Percentiles rank a stretch among this genome's conserved stretches.
Conservation (phyloP, 2,329 filamentous ascomycete genomes). For the Aspergillus glaucus region DNA sequence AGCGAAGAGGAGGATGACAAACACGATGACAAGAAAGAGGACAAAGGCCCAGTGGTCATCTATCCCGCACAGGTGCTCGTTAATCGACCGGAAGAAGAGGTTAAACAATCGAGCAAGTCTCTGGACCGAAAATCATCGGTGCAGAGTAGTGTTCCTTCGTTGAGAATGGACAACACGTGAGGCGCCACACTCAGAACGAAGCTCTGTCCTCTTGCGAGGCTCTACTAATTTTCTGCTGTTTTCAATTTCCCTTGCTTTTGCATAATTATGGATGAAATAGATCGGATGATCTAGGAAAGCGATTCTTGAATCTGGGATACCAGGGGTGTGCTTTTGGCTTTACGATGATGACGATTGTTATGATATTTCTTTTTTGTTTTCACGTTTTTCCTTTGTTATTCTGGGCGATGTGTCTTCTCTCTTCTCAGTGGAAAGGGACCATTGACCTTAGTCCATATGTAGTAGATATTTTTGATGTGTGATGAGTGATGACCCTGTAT, state of each 20-base stretch:
- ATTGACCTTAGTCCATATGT: conserved; percentile 15
- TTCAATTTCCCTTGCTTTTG: conserved; percentile 1
- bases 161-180: conserved; percentile 29
- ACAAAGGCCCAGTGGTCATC: conserved; percentile 91
- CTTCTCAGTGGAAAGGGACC: background rate
- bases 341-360: background rate
- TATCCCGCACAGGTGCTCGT: conserved; percentile 91
- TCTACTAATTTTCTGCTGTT: conserved; percentile 5
- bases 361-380: conserved; percentile 4
- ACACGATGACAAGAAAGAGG: conserved; percentile 61
- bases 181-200: conserved; percentile 30
- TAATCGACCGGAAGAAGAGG: conserved; percentile 43
- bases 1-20: too few species aligned
- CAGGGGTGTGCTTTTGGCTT: too few species aligned
- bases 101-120: conserved; percentile 37
- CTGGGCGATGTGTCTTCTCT: conserved; percentile 6
- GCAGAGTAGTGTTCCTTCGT: conserved; percentile 39
- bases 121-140: conserved; percentile 33
- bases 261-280: background rate
- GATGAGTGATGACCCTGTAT: conserved; percentile 20
- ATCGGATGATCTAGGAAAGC: background rate
- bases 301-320: too few species aligned
- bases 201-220: conserved; percentile 11
- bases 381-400: conserved; percentile 5
- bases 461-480: conserved; percentile 20